Percentiles rank a stretch among this genome's conserved stretches.
Evolutionary conservation across 208 protist species (phyloP).

Genomic region (Herpetomonas tarakana): DNA sequence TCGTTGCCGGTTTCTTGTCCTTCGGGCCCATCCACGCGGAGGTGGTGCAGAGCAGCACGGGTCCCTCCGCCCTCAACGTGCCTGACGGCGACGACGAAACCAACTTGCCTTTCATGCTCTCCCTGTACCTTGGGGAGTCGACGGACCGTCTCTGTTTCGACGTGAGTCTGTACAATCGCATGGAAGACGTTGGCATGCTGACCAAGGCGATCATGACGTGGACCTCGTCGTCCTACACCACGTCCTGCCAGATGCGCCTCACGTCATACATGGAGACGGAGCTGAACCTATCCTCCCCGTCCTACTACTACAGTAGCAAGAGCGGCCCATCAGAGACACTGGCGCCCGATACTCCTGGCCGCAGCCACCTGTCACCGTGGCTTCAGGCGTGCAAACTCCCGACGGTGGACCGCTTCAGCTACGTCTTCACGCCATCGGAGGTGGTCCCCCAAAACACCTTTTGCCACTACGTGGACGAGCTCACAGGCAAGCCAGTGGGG

Average conservation of each 20-base stretch:
- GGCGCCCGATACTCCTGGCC: background rate
- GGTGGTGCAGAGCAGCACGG: background rate
- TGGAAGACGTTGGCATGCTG: background rate
- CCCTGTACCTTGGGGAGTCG: constrained; percentile 4
- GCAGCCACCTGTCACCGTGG: background rate
- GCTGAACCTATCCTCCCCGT: background rate
- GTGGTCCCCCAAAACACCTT: background rate
- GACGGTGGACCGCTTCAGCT: constrained; percentile 3
- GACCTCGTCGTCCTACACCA: constrained; percentile 4
- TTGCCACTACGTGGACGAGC: constrained; percentile 2
- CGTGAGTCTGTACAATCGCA: constrained; percentile 2
- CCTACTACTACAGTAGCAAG: constrained; percentile 1
- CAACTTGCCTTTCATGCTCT: background rate
- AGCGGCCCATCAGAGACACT: background rate
- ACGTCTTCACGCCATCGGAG: background rate
- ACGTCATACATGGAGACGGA: background rate
- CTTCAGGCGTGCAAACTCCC: background rate
- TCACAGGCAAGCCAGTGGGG: background rate
- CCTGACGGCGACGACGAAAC: background rate
- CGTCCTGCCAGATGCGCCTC: background rate
- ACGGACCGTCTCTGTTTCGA: constrained; percentile 6
- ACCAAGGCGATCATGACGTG: background rate
- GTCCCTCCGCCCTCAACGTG: background rate
- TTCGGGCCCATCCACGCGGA: background rate
- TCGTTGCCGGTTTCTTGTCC: background rate